Conservation (phyloP, 495 filamentous ascomycete species). For the Penicillium lagena region DNA sequence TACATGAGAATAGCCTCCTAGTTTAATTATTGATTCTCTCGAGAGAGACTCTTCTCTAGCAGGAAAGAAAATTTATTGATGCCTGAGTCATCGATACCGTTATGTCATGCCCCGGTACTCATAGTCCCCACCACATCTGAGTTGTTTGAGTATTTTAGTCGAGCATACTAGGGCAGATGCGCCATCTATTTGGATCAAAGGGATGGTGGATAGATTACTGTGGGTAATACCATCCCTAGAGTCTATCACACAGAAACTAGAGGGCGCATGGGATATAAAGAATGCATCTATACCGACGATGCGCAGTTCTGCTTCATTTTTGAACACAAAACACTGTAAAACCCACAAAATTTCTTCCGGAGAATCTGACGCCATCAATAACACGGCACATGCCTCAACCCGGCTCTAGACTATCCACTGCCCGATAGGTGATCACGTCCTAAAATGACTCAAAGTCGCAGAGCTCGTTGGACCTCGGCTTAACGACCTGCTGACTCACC, state of each 20-base stretch:
- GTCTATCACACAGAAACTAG: too few relatives aligned
- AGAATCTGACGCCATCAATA: neutral
- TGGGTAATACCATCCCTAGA: too few relatives aligned
- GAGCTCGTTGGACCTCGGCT: neutral
- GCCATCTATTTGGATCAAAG: neutral
- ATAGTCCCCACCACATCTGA: constrained; percentile 11
- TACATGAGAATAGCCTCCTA: too few relatives aligned
- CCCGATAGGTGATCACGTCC: neutral
- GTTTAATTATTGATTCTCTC: too few relatives aligned
- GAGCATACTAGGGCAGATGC: neutral
- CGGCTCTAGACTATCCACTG: neutral
- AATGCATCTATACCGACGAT: too few relatives aligned
- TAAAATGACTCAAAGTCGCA: neutral
- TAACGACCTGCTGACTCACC: neutral
- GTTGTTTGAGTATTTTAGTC: neutral
- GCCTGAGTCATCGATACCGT: constrained; percentile 17
- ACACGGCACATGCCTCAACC: neutral
- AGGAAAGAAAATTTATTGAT: neutral
- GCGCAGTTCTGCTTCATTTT: too few relatives aligned
- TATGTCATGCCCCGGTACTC: constrained; percentile 27
- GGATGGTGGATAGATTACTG: neutral
- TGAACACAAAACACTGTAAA: too few relatives aligned
- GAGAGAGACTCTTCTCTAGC: too few relatives aligned
- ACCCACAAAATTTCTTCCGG: neutral
- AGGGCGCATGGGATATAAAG: too few relatives aligned